Evolutionary conservation across 2,329 filamentous ascomycete genomes (phyloP).

Genomic region (Venturia pyrina): DNA sequence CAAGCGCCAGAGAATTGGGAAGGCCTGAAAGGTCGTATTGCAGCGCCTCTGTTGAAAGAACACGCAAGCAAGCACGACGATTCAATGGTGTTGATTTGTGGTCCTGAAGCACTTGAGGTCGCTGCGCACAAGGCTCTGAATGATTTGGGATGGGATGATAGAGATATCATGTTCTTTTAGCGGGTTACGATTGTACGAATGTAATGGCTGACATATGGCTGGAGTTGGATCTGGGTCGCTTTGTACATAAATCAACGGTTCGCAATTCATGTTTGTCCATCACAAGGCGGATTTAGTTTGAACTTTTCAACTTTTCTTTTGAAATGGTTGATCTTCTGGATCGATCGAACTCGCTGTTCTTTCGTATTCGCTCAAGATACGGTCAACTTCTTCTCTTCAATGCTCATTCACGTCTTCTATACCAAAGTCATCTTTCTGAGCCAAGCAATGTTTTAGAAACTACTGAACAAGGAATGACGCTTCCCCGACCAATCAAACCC

Average conservation of each 20-base stretch:
- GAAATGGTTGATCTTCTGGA: no score
- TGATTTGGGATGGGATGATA: conserved; percentile 59
- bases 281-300: neutral
- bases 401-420: no score
- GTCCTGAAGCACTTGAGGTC: conserved; percentile 65
- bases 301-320: no score
- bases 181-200: neutral
- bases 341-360: no score
- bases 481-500: neutral
- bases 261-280: neutral
- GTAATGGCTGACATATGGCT: conserved; percentile 18
- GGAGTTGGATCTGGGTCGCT: neutral
- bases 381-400: no score
- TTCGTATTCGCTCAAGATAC: no score
- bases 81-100: conserved; percentile 66
- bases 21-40: conserved; percentile 59
- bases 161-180: conserved; percentile 68
- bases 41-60: conserved; percentile 49
- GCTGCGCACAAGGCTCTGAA: conserved; percentile 47
- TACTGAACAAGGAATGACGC: neutral
- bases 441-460: neutral
- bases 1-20: conserved; percentile 54
- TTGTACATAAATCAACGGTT: neutral
- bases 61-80: conserved; percentile 40
- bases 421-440: no score